These are phyloP conservation scores for Dryas octopetala DNA, from an alignment of 306 rosid genomes.

Conservation along the genomic window DNA sequence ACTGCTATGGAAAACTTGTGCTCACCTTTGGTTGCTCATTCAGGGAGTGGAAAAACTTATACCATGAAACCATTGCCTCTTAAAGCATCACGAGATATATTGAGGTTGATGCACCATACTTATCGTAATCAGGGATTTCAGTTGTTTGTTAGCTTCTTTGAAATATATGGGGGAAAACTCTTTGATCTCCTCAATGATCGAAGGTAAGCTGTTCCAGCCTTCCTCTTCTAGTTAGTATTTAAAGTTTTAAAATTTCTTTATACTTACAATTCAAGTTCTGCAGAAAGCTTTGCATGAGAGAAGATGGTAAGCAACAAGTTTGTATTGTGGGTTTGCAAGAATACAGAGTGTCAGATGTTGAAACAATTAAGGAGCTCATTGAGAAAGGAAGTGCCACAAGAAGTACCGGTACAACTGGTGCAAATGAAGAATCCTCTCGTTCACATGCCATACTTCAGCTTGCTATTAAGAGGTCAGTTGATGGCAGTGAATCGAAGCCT, in stretches of 20 bases:
- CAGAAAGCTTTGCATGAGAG: slow-evolving; percentile 99
- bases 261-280: slow-evolving; percentile 29
- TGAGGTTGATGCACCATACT: slow-evolving; percentile 95
- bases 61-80: slow-evolving; percentile 98
- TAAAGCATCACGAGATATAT: slow-evolving; percentile 92
- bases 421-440: slow-evolving; percentile 98
- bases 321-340: slow-evolving; percentile 99
- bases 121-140: slow-evolving; percentile 90
- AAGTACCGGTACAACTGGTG: slow-evolving; percentile 98
- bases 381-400: slow-evolving; percentile 92
- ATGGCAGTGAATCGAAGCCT: slow-evolving; percentile 87
- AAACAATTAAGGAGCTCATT: slow-evolving; percentile 87
- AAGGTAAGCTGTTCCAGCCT: slow-evolving; percentile 54
- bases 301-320: slow-evolving; percentile 97
- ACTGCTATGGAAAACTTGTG: not conserved
- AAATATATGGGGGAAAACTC: slow-evolving; percentile 96
- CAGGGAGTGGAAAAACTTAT: slow-evolving; percentile 96
- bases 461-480: slow-evolving; percentile 77
- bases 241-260: slow-evolving; percentile 20
- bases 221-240: slow-evolving; percentile 10
- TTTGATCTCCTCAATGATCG: slow-evolving; percentile 95
- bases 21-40: slow-evolving; percentile 26
- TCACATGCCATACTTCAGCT: slow-evolving; percentile 99
- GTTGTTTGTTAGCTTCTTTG: slow-evolving; percentile 94
- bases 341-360: slow-evolving; percentile 89